A percentile compares a stretch with the other conserved stretches of the same genome.
Conservation (phyloP, 139 green algal genomes). For the Chlamydomonas eustigma region DNA sequence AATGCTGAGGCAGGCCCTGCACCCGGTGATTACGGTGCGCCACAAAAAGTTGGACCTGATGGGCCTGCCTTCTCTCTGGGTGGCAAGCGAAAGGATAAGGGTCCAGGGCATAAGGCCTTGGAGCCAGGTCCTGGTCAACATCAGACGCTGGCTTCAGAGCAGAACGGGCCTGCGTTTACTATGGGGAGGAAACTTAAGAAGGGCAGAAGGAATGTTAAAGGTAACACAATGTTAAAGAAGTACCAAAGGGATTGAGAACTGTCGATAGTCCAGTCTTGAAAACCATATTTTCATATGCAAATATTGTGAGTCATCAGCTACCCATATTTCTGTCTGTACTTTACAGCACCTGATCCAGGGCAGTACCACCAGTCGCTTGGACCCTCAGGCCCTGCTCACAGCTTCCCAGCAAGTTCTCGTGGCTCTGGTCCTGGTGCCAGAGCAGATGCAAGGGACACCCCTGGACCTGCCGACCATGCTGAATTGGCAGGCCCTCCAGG, state of each 20-base stretch:
- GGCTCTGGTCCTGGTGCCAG: background rate
- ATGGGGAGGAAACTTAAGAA: slow-evolving; percentile 19
- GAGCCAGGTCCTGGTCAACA: slow-evolving; percentile 30
- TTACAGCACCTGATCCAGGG: slow-evolving; percentile 23
- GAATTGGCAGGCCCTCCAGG: slow-evolving; percentile 22
- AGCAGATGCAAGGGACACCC: background rate
- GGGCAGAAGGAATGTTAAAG: background rate
- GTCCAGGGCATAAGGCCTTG: background rate
- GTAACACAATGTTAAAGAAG: background rate
- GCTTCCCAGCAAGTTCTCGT: background rate
- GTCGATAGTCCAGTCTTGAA: background rate
- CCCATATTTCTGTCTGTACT: background rate
- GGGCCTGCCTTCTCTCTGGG: slow-evolving; percentile 10
- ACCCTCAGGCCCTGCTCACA: slow-evolving; percentile 23
- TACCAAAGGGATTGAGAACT: too few relatives aligned
- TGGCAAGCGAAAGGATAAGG: background rate
- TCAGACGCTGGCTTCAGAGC: background rate
- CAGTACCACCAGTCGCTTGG: slow-evolving; percentile 25
- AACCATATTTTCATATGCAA: background rate
- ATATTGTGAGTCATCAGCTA: background rate
- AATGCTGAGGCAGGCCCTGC: slow-evolving; percentile 12
- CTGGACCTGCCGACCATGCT: slow-evolving; percentile 25
- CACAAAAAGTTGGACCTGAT: background rate
- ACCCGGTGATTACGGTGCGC: slow-evolving; percentile 12
- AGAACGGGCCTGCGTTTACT: slow-evolving; percentile 22